These are phyloP conservation scores for Filobasidium floriforme DNA, from an alignment of 768 basidiomycete species.

Conservation along the genomic window DNA sequence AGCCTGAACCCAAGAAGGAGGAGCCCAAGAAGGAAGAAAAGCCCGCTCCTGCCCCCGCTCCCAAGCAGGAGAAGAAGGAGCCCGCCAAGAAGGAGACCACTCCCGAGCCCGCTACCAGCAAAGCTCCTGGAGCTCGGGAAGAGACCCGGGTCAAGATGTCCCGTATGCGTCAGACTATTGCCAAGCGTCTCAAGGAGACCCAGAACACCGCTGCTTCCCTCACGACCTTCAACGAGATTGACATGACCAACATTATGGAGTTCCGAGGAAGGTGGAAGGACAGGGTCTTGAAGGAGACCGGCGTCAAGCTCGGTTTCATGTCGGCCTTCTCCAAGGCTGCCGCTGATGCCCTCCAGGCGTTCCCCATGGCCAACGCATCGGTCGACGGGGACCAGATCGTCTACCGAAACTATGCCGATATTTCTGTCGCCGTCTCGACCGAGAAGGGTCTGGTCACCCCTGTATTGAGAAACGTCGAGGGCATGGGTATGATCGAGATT, in stretches of 20 bases:
- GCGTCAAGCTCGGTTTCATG: conserved; percentile 98
- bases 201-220: conserved; percentile 93
- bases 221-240: conserved; percentile 99
- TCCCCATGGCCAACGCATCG: conserved; percentile 85
- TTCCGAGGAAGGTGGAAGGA: conserved; percentile 95
- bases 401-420: conserved; percentile 62
- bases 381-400: conserved; percentile 87
- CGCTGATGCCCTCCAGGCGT: conserved; percentile 74
- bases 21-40: conserved; percentile 45
- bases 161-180: conserved; percentile 94
- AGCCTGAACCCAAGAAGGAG: conserved; percentile 42
- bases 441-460: conserved; percentile 97
- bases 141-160: conserved; percentile 98
- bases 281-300: conserved; percentile 75
- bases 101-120: conserved; percentile 39
- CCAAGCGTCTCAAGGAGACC: conserved; percentile 94
- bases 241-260: conserved; percentile 92
- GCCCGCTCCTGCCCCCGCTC: conserved; percentile 31
- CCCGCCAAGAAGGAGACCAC: conserved; percentile 33
- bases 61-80: conserved; percentile 31
- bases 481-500: conserved; percentile 76
- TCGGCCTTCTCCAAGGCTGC: conserved; percentile 87
- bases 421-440: conserved; percentile 92
- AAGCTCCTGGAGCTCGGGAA: conserved; percentile 55
- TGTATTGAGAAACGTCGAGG: conserved; percentile 82